These are phyloP conservation scores for Solanum neorickii DNA, from an alignment of 257 asterid genomes.

Conservation along the genomic window DNA sequence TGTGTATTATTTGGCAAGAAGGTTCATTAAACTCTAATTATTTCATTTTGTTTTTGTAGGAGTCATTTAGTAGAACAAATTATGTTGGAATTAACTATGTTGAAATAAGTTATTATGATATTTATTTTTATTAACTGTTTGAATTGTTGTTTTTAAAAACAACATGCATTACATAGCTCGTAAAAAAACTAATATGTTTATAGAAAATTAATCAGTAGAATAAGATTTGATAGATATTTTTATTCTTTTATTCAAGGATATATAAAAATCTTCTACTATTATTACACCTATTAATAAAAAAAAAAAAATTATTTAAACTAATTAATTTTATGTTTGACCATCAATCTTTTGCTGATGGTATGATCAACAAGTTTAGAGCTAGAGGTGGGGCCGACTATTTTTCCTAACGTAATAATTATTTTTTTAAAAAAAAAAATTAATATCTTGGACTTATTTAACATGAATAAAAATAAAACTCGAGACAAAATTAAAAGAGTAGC, in stretches of 20 bases:
- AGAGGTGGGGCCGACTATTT: neutral
- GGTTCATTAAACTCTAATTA: neutral
- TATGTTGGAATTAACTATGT: too few species aligned
- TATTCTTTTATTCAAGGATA: neutral
- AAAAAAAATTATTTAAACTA: too few species aligned
- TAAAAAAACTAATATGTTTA: neutral
- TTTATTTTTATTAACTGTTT: too few species aligned
- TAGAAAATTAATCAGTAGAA: too few species aligned
- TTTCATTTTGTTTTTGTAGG: neutral
- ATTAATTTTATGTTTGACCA: neutral
- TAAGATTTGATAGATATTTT: too few species aligned
- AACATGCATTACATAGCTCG: neutral
- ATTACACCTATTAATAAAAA: too few species aligned
- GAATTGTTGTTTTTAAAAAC: accelerated
- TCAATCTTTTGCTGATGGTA: too few species aligned
- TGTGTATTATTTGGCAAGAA: neutral
- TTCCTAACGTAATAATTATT: neutral
- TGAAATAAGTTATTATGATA: neutral
- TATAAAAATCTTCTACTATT: too few species aligned
- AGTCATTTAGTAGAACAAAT: too few species aligned
- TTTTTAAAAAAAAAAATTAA: too few species aligned
- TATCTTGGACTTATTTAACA: too few species aligned
- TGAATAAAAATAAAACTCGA: neutral
- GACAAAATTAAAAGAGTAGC: neutral
- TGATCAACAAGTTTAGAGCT: neutral